Conservation (phyloP, 257 asterid genomes). For the Oldenlandia corymbosa region DNA sequence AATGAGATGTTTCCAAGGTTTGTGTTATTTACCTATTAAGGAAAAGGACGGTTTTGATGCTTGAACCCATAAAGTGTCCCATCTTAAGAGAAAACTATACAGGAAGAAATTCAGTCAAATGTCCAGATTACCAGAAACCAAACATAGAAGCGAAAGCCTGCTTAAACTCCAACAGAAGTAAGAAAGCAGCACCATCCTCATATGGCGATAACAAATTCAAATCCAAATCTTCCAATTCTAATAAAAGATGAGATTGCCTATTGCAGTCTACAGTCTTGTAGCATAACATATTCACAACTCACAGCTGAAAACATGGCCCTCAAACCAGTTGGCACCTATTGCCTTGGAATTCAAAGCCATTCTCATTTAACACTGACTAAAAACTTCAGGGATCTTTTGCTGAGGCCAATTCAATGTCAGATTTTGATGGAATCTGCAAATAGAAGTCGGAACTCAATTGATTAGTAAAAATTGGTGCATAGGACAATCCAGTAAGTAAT, state of each 20-base stretch:
- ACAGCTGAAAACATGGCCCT: conserved; percentile 1
- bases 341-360: background rate
- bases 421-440: conserved; percentile 33
- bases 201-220: background rate
- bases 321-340: background rate
- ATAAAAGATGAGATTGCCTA: background rate
- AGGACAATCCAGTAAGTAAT: background rate
- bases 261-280: background rate
- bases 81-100: too few relatives aligned
- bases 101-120: background rate
- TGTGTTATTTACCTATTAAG: too few relatives aligned
- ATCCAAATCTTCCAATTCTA: background rate
- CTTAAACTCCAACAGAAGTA: background rate
- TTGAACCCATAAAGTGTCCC: too few relatives aligned
- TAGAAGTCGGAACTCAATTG: background rate
- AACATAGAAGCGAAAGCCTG: background rate
- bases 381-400: conserved; percentile 1
- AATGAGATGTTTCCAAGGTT: too few relatives aligned
- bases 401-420: conserved; percentile 16
- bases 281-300: conserved; percentile 4
- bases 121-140: background rate
- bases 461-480: background rate
- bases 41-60: too few relatives aligned
- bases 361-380: background rate
- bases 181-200: background rate